Conservation (phyloP, 1,284 basidiomycete species). For the Bondarzewia mesenterica region DNA sequence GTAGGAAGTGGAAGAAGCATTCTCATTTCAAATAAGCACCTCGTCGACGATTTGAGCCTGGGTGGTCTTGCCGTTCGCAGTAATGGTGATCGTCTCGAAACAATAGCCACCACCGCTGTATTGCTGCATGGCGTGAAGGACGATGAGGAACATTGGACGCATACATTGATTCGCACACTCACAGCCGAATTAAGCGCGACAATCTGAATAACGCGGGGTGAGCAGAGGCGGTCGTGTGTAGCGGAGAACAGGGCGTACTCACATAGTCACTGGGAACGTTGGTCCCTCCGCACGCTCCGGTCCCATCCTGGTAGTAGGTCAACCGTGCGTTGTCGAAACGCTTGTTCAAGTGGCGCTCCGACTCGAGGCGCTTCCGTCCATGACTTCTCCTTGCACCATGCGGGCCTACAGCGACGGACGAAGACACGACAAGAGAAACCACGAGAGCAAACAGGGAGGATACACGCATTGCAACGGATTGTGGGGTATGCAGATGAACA, state of each 20-base stretch:
- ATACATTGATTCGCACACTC: background rate
- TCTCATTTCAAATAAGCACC: constrained; percentile 32
- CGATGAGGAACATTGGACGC: background rate
- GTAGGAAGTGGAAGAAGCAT: background rate
- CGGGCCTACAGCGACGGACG: background rate
- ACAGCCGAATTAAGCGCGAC: background rate
- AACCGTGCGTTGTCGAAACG: constrained; percentile 23
- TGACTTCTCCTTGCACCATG: background rate
- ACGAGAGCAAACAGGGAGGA: constrained; percentile 10
- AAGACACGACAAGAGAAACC: constrained; percentile 8
- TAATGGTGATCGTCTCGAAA: constrained; percentile 56
- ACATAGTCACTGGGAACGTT: constrained; percentile 28
- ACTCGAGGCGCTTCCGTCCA: background rate
- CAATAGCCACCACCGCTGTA: constrained; percentile 51
- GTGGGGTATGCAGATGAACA: too few species aligned
- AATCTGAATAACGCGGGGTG: background rate
- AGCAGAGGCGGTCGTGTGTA: background rate
- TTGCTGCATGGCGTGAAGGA: constrained; percentile 25
- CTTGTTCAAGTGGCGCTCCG: constrained; percentile 9
- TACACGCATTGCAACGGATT: constrained; percentile 6
- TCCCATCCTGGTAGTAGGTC: constrained; percentile 26
- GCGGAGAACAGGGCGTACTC: constrained; percentile 7
- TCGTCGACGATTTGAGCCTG: constrained; percentile 60
- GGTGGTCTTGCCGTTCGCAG: constrained; percentile 53
- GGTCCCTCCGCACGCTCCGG: constrained; percentile 28